Conservation (phyloP, 495 filamentous ascomycete genomes). For the Physcia stellaris region DNA sequence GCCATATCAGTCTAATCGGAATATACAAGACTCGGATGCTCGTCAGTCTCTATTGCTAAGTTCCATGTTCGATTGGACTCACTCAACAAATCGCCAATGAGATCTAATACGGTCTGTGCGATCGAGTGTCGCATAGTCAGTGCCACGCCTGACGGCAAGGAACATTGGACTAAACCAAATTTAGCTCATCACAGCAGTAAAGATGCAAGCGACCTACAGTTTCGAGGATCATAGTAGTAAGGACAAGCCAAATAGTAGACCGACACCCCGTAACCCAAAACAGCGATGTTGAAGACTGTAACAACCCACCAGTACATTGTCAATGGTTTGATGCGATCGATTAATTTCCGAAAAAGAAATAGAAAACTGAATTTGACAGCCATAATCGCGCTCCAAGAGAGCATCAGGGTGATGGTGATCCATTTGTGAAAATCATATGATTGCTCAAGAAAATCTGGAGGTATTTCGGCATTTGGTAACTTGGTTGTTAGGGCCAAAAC, state of each 20-base stretch:
- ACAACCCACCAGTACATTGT: slow-evolving; percentile 13
- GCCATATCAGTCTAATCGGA: slow-evolving; percentile 12
- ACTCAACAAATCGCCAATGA: slow-evolving; percentile 14
- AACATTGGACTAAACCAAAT: too few species aligned
- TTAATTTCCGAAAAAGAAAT: slow-evolving; percentile 12
- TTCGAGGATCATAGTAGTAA: slow-evolving; percentile 4
- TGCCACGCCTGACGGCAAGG: not conserved
- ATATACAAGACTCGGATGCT: slow-evolving; percentile 13
- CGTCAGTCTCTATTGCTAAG: too few species aligned
- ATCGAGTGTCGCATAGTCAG: too few species aligned
- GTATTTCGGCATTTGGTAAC: not conserved
- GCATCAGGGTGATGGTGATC: not conserved
- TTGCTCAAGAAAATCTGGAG: not conserved
- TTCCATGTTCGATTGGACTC: slow-evolving; percentile 5
- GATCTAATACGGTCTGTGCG: slow-evolving; percentile 8
- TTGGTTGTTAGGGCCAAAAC: not conserved
- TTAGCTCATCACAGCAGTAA: too few species aligned
- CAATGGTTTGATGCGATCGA: slow-evolving; percentile 9
- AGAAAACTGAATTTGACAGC: slow-evolving; percentile 18
- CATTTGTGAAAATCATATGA: slow-evolving; percentile 6
- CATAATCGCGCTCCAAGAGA: slow-evolving; percentile 11
- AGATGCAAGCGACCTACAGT: too few species aligned
- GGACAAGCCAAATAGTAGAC: slow-evolving; percentile 9
- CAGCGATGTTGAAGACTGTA: slow-evolving; percentile 6
- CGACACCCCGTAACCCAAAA: slow-evolving; percentile 7